These are phyloP conservation scores for Dipodascopsis uninucleata DNA, from an alignment of 805 yeast species.

Conservation along the genomic window DNA sequence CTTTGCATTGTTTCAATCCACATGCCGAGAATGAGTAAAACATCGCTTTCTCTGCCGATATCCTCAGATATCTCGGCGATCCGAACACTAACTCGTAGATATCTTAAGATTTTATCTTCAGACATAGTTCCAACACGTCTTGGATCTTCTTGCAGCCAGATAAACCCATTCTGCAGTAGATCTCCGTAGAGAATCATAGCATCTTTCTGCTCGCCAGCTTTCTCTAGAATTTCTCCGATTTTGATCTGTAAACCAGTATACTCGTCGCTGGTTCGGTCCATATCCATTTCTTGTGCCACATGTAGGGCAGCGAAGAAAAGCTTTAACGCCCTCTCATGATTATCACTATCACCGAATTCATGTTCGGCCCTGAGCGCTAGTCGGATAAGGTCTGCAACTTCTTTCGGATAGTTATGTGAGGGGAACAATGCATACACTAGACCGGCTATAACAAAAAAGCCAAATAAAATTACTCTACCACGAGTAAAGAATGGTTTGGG, in stretches of 20 bases:
- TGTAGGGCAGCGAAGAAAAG: slow-evolving; percentile 72
- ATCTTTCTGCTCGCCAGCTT: slow-evolving; percentile 55
- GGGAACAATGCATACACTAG: slow-evolving; percentile 14
- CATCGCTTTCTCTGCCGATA: slow-evolving; percentile 47
- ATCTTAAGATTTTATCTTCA: slow-evolving; percentile 53
- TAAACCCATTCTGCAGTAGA: slow-evolving; percentile 50
- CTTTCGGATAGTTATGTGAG: slow-evolving; percentile 44
- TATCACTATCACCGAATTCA: slow-evolving; percentile 45
- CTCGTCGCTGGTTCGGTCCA: slow-evolving; percentile 65
- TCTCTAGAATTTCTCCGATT: slow-evolving; percentile 81
- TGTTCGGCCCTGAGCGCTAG: slow-evolving; percentile 78
- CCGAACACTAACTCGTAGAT: slow-evolving; percentile 64
- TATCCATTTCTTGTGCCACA: slow-evolving; percentile 51
- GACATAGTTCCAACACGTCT: slow-evolving; percentile 42
- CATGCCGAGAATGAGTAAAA: slow-evolving; percentile 48
- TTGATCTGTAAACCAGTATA: slow-evolving; percentile 89
- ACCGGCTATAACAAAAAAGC: slow-evolving; percentile 4
- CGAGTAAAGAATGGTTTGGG: slow-evolving; percentile 11
- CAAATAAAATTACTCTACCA: slow-evolving; percentile 1
- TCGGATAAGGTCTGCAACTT: slow-evolving; percentile 68
- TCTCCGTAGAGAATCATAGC: slow-evolving; percentile 69
- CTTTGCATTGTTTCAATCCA: slow-evolving; percentile 29
- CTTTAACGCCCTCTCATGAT: slow-evolving; percentile 60
- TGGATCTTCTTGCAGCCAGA: slow-evolving; percentile 45
- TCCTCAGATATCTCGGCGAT: slow-evolving; percentile 53